These are phyloP conservation scores for Hypoxylon sp. DNA, from an alignment of 2,329 filamentous ascomycete species.

Conservation along the genomic window DNA sequence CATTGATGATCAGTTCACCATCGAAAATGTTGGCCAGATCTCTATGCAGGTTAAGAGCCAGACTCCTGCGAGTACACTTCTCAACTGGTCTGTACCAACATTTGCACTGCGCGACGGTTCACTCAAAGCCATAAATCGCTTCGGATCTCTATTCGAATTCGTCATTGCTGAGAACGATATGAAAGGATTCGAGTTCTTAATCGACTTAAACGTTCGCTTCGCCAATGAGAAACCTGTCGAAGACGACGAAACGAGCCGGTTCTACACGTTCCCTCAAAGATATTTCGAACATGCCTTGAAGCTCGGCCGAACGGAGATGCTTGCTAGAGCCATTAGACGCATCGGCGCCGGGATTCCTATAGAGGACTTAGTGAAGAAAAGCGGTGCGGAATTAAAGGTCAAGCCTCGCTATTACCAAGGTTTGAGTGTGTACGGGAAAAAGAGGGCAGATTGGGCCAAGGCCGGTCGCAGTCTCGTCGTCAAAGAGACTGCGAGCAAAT, in stretches of 20 bases:
- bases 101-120: constrained; percentile 53
- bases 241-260: constrained; percentile 53
- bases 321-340: constrained; percentile 74
- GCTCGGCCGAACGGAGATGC: constrained; percentile 66
- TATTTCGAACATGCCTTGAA: constrained; percentile 61
- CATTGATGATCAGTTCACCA: constrained; percentile 76
- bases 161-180: constrained; percentile 67
- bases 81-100: constrained; percentile 58
- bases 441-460: constrained; percentile 77
- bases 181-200: constrained; percentile 66
- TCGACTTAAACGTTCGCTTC: constrained; percentile 67
- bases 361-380: constrained; percentile 74
- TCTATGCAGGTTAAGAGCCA: constrained; percentile 76
- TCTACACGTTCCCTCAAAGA: constrained; percentile 57
- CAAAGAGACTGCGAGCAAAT: constrained; percentile 58
- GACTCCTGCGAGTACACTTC: constrained; percentile 66
- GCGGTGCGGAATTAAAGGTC: constrained; percentile 71
- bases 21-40: constrained; percentile 80
- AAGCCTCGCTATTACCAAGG: constrained; percentile 83
- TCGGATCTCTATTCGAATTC: constrained; percentile 56
- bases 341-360: constrained; percentile 78
- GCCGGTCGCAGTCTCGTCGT: constrained; percentile 65
- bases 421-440: constrained; percentile 70
- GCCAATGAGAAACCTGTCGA: constrained; percentile 54
- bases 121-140: constrained; percentile 42